phyloP scores from a whole-genome alignment of 495 filamentous ascomycete species.

The Neurospora hispaniola region DNA sequence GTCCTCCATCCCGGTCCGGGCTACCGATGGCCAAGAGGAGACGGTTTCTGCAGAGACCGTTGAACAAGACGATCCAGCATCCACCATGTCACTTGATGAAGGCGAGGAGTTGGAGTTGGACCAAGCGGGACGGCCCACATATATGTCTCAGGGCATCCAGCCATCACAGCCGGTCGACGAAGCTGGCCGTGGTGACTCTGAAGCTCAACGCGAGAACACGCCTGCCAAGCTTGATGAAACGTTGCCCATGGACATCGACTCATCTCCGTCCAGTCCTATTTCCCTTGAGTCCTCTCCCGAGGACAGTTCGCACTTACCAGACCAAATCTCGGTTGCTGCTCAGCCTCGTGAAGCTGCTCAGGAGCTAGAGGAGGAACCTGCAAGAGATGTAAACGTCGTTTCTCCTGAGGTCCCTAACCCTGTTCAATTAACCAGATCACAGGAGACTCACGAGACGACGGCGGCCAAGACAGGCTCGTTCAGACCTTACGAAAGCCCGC shows the following conservation, averaged over 20 bases:
- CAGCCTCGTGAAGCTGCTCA: slow-evolving; percentile 17
- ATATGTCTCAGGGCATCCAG: neutral
- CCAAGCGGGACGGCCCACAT: neutral
- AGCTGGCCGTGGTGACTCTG: neutral
- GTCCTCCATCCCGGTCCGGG: neutral
- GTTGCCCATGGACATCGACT: slow-evolving; percentile 19
- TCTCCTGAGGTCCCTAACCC: slow-evolving; percentile 3
- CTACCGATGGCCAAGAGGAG: neutral
- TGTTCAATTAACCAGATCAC: slow-evolving; percentile 9
- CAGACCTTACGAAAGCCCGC: slow-evolving; percentile 69
- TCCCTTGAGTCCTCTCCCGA: slow-evolving; percentile 14
- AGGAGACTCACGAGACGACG: slow-evolving; percentile 3
- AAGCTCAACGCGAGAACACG: neutral
- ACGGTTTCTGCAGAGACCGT: neutral
- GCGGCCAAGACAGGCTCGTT: slow-evolving; percentile 29
- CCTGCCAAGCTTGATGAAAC: slow-evolving; percentile 10
- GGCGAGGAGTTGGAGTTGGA: neutral
- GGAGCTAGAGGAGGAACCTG: slow-evolving; percentile 15
- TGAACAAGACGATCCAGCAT: neutral
- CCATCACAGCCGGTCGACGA: neutral
- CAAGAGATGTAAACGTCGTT: slow-evolving; percentile 29
- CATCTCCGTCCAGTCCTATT: slow-evolving; percentile 11
- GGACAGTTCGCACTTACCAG: slow-evolving; percentile 6
- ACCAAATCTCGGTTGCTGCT: slow-evolving; percentile 19
- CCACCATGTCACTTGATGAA: neutral